These are phyloP conservation scores for Cryptococcus amylolentus DNA, from an alignment of 1,284 basidiomycete genomes.

Conservation along the genomic window DNA sequence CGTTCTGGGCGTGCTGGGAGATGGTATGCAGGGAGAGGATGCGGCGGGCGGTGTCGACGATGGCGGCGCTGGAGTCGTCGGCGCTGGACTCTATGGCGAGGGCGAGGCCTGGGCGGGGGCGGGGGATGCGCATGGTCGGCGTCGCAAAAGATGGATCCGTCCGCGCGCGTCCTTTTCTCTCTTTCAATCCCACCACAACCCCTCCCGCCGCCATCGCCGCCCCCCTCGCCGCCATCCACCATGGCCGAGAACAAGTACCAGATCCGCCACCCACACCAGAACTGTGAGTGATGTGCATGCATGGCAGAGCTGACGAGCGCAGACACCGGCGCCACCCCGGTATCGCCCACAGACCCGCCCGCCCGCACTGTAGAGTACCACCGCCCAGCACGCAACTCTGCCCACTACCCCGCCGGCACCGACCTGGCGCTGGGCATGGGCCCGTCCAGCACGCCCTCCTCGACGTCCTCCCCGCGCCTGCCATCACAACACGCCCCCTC, in stretches of 20 bases:
- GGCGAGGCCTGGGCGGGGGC: conserved; percentile 49
- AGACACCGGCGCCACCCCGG: conserved; percentile 49
- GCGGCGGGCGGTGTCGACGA: conserved; percentile 58
- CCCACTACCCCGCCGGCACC: conserved; percentile 35
- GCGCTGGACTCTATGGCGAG: conserved; percentile 76
- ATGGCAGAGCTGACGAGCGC: background rate
- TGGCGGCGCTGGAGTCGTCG: conserved; percentile 82
- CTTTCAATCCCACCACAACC: background rate
- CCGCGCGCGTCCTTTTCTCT: background rate
- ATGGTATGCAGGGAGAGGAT: conserved; percentile 79
- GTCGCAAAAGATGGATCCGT: background rate
- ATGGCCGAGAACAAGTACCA: conserved; percentile 38
- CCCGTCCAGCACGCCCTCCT: conserved; percentile 18
- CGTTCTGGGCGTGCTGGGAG: conserved; percentile 62
- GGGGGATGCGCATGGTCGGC: background rate
- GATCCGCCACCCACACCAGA: conserved; percentile 47
- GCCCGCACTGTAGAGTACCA: conserved; percentile 43
- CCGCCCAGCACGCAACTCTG: conserved; percentile 46
- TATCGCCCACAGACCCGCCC: conserved; percentile 26
- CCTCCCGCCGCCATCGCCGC: background rate
- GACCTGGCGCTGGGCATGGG: conserved; percentile 48
- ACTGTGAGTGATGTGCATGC: conserved; percentile 36
- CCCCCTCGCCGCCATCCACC: background rate
- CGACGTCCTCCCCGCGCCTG: conserved; percentile 18
- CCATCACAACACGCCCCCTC: conserved; percentile 5